Evolutionary conservation across 306 rosid genomes (phyloP), one percentile per base, ranked within the genome.

Genomic region (Cicer bijugum): DNA sequence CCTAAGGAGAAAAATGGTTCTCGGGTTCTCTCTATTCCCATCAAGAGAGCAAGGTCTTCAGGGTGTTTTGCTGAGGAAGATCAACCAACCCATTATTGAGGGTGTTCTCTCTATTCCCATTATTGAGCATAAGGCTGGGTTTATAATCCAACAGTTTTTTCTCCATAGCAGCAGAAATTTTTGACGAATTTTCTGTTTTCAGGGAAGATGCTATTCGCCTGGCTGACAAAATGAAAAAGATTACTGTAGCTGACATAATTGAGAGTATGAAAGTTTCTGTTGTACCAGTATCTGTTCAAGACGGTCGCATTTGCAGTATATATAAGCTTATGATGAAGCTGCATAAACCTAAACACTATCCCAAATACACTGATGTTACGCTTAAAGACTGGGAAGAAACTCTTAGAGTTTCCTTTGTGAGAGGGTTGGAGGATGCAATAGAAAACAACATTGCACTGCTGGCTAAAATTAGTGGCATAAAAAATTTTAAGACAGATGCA

Each of bases 221-320:
- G 67, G 92, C 96, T 5, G 86, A 89, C 75, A 89, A 87, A 71
- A 75, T 94, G 76, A 94, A 88, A 89, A 91, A 83, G 81, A 86
- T 94, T 47, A 91, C 95, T 56, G 95, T 91, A 67, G 99, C 99
- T 60, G 97, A 88, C 83, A 75, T 89, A 69, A 84, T 91, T 43
- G 83, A 94, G 81, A 85, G 83, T 73, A 84, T 91, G 89, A 75
- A 87, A 78, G 90, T 86, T 39, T 85, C 88, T 69, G 86, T 89
- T n/a, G 81, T 82, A 56, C 94, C 94, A 17, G 76, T 83, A 69
- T 19, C 70, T 40, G 71, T 77, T 75, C 60, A 44, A 15, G 74
- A 75, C 33, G 76, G 82, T 72, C 62, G 60, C 66, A 78, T 71
- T 82, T 89, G 84, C 87, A 82, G 91, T 72, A 85, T 91, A 83